Evolutionary conservation across 2,329 filamentous ascomycete species (phyloP).

Genomic region (Monilinia polystroma): DNA sequence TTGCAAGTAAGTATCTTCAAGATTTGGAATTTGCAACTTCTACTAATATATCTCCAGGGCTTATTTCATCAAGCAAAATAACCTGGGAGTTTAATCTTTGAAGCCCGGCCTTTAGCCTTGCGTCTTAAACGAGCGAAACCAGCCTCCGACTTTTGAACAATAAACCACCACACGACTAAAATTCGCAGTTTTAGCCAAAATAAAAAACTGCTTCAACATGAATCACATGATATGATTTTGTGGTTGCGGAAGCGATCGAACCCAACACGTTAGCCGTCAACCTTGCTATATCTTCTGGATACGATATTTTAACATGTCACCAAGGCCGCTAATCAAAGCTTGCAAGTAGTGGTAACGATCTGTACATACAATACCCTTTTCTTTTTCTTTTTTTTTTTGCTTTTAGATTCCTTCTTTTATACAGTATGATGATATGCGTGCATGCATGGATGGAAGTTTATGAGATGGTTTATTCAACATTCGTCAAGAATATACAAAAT

Average conservation of each 20-base stretch:
- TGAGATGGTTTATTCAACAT: neutral
- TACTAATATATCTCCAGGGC: slow-evolving; percentile 45
- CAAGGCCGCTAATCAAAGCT: neutral
- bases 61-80: slow-evolving; percentile 59
- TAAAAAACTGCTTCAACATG: neutral
- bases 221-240: slow-evolving; percentile 7
- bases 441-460: slow-evolving; percentile 3
- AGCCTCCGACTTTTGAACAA: neutral
- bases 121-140: neutral
- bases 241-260: slow-evolving; percentile 1
- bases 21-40: neutral
- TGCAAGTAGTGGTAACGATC: slow-evolving; percentile 19
- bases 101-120: too few relatives aligned
- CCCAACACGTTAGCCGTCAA: neutral
- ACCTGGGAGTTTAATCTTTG: slow-evolving; percentile 37
- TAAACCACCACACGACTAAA: neutral
- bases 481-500: neutral
- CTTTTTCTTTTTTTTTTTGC: slow-evolving; percentile 6
- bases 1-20: slow-evolving; percentile 56
- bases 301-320: neutral
- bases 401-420: slow-evolving; percentile 16
- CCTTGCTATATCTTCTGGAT: neutral
- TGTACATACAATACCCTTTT: slow-evolving; percentile 27
- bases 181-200: neutral
- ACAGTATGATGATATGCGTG: slow-evolving; percentile 14